These are phyloP conservation scores for Serpula lacrymans DNA, from an alignment of 768 basidiomycete species.

Conservation along the genomic window DNA sequence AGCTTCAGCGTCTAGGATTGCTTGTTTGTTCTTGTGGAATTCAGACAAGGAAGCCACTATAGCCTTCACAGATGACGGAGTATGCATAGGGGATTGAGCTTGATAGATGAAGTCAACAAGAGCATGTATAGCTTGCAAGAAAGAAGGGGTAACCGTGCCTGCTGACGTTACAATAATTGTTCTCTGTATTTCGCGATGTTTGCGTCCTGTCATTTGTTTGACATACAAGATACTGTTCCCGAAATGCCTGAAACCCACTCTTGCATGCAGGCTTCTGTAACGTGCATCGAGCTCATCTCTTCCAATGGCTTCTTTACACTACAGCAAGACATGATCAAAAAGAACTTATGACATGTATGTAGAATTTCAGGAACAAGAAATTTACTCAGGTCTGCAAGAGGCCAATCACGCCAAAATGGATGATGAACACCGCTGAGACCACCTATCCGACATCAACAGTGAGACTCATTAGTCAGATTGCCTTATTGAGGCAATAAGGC, in stretches of 20 bases:
- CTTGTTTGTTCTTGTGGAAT: constrained; percentile 33
- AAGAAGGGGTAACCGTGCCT: constrained; percentile 22
- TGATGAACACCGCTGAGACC: constrained; percentile 10
- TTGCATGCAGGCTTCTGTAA: constrained; percentile 33
- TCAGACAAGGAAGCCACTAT: constrained; percentile 19
- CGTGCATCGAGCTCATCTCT: constrained; percentile 32
- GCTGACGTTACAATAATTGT: constrained; percentile 34
- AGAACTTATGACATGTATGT: constrained; percentile 36
- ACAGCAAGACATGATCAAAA: constrained; percentile 37
- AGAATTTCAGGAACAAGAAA: constrained; percentile 37
- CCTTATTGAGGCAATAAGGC: too few species aligned
- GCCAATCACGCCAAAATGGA: constrained; percentile 38
- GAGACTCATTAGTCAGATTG: too few species aligned
- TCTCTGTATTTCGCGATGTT: constrained; percentile 34
- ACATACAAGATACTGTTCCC: constrained; percentile 36
- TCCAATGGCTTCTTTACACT: constrained; percentile 32
- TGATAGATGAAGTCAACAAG: constrained; percentile 36
- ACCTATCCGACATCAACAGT: too few species aligned
- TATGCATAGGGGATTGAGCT: constrained; percentile 28
- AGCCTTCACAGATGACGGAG: constrained; percentile 12
- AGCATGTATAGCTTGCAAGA: constrained; percentile 31
- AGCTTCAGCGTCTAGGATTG: constrained; percentile 27
- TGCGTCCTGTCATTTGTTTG: constrained; percentile 39
- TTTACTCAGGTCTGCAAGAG: constrained; percentile 26
- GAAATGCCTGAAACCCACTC: constrained; percentile 38